phyloP scores from a whole-genome alignment of 176 grass and related monocot genomes.

The Eremochloa ophiuroides region DNA sequence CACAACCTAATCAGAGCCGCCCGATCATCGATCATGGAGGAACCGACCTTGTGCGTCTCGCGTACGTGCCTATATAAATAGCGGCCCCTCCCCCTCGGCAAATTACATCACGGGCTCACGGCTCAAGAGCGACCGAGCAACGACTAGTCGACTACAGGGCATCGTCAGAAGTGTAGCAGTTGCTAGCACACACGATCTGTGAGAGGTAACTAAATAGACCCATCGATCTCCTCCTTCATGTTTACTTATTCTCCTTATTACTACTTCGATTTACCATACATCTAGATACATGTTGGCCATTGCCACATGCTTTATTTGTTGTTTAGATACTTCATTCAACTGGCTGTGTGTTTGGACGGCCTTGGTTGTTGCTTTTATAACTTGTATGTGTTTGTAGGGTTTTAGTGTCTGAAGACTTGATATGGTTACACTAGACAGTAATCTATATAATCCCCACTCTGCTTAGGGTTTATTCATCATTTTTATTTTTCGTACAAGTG shows the following conservation, averaged over 20 bases:
- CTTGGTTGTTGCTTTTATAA: neutral
- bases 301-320: neutral
- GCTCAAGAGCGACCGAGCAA: neutral
- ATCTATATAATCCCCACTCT: neutral
- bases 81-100: neutral
- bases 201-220: neutral
- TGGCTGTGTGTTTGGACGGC: neutral
- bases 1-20: neutral
- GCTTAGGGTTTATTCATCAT: neutral
- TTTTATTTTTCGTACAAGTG: neutral
- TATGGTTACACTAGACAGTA: neutral
- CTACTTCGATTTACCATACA: neutral
- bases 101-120: neutral
- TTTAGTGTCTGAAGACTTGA: neutral
- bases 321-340: neutral
- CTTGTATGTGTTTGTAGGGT: neutral
- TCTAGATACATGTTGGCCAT: neutral
- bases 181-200: neutral
- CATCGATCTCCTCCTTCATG: neutral
- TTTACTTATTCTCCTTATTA: neutral
- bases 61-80: neutral
- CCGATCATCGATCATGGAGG: neutral
- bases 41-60: neutral
- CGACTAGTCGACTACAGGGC: no score
- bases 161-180: neutral